Conservation (phyloP, 768 basidiomycete genomes). For the Boletus rex-veris region DNA sequence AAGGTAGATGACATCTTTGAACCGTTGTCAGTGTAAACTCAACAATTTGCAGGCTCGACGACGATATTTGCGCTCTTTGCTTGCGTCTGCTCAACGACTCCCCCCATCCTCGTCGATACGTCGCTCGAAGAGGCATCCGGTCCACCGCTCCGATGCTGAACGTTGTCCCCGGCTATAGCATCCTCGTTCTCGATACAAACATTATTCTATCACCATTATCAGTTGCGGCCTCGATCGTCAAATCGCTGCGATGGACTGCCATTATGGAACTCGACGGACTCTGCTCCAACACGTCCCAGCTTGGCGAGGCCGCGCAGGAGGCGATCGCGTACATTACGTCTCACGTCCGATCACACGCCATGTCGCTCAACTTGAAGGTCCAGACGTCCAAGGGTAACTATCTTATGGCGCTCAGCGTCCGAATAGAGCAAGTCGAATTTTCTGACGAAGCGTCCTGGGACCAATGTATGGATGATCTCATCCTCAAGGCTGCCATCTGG, state of each 20-base stretch:
- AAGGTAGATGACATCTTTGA: too few relatives aligned
- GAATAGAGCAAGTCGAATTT: constrained; percentile 83
- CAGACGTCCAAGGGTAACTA: too few relatives aligned
- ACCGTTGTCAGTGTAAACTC: too few relatives aligned
- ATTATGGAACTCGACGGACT: constrained; percentile 98
- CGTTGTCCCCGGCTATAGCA: constrained; percentile 81
- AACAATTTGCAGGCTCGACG: too few relatives aligned
- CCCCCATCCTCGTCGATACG: constrained; percentile 25
- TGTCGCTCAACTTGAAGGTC: constrained; percentile 86
- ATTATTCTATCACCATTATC: constrained; percentile 82
- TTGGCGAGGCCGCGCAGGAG: constrained; percentile 70
- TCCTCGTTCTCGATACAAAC: constrained; percentile 93
- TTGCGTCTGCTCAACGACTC: too few relatives aligned
- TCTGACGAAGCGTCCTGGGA: constrained; percentile 46
- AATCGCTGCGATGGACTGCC: constrained; percentile 85
- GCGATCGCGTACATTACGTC: constrained; percentile 75
- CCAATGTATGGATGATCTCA: constrained; percentile 91
- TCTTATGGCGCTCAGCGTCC: constrained; percentile 74
- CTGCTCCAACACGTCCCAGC: constrained; percentile 53
- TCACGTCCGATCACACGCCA: constrained; percentile 68
- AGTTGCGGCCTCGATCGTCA: constrained; percentile 69
- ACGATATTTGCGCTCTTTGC: too few relatives aligned
- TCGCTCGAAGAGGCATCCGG: constrained; percentile 27
- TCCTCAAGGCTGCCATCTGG: constrained; percentile 89
- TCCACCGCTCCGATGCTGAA: constrained; percentile 40